These are phyloP conservation scores for Clitoria ternatea DNA, from an alignment of 306 rosid species.

Conservation along the genomic window DNA sequence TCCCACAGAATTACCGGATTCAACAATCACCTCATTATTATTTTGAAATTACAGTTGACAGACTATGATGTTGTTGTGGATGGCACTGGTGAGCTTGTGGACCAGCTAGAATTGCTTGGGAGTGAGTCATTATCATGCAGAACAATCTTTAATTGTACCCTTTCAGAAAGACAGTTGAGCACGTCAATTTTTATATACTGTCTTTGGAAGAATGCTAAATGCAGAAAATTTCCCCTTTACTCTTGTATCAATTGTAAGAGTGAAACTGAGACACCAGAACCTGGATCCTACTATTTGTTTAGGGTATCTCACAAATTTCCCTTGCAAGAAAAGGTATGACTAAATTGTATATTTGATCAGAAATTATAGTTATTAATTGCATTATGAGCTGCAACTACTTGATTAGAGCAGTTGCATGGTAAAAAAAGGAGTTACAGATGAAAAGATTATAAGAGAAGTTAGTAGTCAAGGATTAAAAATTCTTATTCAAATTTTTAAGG, in stretches of 20 bases:
- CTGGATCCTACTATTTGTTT: slow-evolving; percentile 67
- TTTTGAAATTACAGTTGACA: slow-evolving; percentile 53
- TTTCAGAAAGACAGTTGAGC: slow-evolving; percentile 32
- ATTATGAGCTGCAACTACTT: slow-evolving; percentile 7
- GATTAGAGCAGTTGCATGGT: slow-evolving; percentile 9
- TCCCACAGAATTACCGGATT: not conserved
- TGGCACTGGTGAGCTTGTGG: slow-evolving; percentile 39
- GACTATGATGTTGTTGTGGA: slow-evolving; percentile 63
- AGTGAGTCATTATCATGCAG: slow-evolving; percentile 54
- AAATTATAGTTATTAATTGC: slow-evolving; percentile 6
- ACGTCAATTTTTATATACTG: slow-evolving; percentile 46
- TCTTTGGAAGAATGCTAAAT: slow-evolving; percentile 43
- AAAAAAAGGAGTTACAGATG: not conserved
- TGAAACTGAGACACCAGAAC: slow-evolving; percentile 38
- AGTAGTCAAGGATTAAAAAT: too few species aligned
- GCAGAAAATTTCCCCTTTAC: slow-evolving; percentile 48
- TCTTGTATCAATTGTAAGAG: slow-evolving; percentile 32
- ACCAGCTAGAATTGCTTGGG: slow-evolving; percentile 33
- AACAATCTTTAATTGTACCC: slow-evolving; percentile 48
- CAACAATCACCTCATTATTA: slow-evolving; percentile 11
- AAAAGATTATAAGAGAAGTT: slow-evolving; percentile 8
- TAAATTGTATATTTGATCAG: slow-evolving; percentile 4
- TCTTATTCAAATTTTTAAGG: too few species aligned
- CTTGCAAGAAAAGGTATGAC: slow-evolving; percentile 48
- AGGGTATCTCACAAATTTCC: slow-evolving; percentile 77